These are phyloP conservation scores for Candida mattraensis DNA, from an alignment of 805 yeast species.

Conservation along the genomic window DNA sequence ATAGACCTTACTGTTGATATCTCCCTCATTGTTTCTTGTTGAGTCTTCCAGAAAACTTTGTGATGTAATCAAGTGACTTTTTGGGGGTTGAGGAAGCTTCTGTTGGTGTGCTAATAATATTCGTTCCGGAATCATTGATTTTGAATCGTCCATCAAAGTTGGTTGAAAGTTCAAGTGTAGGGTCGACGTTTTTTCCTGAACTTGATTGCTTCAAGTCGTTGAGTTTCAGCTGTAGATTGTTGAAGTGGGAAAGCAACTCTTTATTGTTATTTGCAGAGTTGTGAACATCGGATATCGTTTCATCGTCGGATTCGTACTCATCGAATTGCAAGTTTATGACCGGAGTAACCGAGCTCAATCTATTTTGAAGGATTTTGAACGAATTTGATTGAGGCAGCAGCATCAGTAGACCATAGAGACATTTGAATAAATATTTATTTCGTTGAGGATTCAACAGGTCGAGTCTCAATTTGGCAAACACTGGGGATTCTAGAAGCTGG, in stretches of 20 bases:
- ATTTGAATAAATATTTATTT: constrained; percentile 78
- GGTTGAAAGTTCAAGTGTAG: constrained; percentile 8
- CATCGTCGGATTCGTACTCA: constrained; percentile 27
- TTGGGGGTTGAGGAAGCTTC: constrained; percentile 20
- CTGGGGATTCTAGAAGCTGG: constrained; percentile 89
- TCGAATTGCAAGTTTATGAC: constrained; percentile 28
- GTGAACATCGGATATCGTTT: too few species aligned
- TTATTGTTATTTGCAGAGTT: constrained; percentile 25
- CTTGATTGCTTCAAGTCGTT: constrained; percentile 15
- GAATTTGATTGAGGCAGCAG: constrained; percentile 92
- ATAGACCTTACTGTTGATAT: constrained; percentile 46
- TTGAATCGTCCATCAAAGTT: constrained; percentile 17
- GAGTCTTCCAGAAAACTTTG: constrained; percentile 26
- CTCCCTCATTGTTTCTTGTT: constrained; percentile 13
- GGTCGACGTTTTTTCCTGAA: constrained; percentile 6
- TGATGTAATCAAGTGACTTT: constrained; percentile 22
- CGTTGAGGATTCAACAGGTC: constrained; percentile 87
- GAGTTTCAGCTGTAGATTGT: constrained; percentile 44
- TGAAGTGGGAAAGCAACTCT: constrained; percentile 46
- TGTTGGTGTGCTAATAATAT: constrained; percentile 18
- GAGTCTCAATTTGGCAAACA: constrained; percentile 79
- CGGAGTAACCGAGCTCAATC: constrained; percentile 64
- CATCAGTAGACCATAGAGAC: constrained; percentile 91
- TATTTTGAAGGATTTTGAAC: constrained; percentile 73
- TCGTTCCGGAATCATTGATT: constrained; percentile 12